Evolutionary conservation across 768 basidiomycete genomes (phyloP).

Genomic region (Tricholoma sp.): DNA sequence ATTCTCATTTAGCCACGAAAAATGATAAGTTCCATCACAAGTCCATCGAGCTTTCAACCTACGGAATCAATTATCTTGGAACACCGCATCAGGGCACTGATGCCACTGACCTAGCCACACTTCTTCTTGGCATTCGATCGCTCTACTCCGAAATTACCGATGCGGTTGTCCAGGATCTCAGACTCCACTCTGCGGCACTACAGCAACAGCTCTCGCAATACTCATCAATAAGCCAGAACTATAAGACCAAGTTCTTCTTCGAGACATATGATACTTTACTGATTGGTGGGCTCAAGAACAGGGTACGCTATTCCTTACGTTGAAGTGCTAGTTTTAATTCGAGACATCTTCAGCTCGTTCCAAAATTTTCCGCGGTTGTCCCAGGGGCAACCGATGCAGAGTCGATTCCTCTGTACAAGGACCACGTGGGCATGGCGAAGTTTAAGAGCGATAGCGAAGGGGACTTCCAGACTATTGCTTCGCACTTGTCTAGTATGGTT

Average conservation of each 20-base stretch:
- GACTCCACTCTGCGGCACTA: constrained; percentile 1
- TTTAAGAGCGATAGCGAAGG: neutral
- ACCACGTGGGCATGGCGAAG: constrained; percentile 3
- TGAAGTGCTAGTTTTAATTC: neutral
- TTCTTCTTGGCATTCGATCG: constrained; percentile 7
- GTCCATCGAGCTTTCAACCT: constrained; percentile 2
- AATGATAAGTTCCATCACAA: constrained; percentile 6
- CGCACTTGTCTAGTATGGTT: too few relatives aligned
- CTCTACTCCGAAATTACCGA: constrained; percentile 6
- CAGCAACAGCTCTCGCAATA: constrained; percentile 8
- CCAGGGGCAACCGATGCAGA: constrained; percentile 1
- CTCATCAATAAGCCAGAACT: constrained; percentile 5
- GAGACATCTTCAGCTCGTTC: neutral
- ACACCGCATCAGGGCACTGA: constrained; percentile 8
- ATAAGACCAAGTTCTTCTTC: constrained; percentile 5
- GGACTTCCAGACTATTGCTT: neutral
- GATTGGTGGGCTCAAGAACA: neutral
- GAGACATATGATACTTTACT: neutral
- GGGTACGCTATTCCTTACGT: neutral
- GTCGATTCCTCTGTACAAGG: constrained; percentile 5
- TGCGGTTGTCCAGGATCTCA: constrained; percentile 3
- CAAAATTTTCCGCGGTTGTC: neutral
- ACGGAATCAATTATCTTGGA: constrained; percentile 7
- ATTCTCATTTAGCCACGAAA: constrained; percentile 2
- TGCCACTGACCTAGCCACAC: constrained; percentile 1